Evolutionary conservation across 2,329 filamentous ascomycete genomes (phyloP).

Genomic region (Sphaerulina populicola): DNA sequence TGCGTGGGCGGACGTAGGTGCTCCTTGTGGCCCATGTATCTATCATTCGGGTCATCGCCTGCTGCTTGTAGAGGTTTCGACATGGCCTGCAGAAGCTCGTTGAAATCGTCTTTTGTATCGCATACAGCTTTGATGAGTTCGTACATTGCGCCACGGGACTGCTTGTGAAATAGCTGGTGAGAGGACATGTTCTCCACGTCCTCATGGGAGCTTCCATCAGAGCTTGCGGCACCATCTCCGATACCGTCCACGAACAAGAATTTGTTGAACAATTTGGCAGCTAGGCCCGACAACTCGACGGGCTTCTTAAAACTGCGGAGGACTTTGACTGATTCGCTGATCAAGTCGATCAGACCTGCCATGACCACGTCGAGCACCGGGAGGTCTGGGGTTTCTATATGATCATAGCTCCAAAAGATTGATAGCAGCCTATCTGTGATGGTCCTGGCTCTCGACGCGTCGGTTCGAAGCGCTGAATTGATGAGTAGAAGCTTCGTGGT

Average conservation of each 20-base stretch:
- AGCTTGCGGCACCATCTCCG: not conserved
- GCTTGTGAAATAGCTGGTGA: constrained; percentile 4
- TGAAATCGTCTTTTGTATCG: constrained; percentile 16
- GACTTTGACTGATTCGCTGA: constrained; percentile 30
- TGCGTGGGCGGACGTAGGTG: constrained; percentile 33
- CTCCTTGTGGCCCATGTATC: constrained; percentile 32
- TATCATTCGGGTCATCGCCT: constrained; percentile 4
- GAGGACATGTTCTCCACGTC: not conserved
- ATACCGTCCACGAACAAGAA: constrained; percentile 25
- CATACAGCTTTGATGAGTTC: constrained; percentile 22
- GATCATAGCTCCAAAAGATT: constrained; percentile 19
- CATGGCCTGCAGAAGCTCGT: constrained; percentile 11
- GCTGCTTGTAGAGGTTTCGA: constrained; percentile 9
- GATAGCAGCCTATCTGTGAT: constrained; percentile 16
- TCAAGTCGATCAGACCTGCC: constrained; percentile 34
- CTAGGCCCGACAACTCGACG: constrained; percentile 20
- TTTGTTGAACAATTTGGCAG: constrained; percentile 20
- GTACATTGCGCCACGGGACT: constrained; percentile 20
- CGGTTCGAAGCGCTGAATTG: constrained; percentile 10
- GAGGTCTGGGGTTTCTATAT: constrained; percentile 22
- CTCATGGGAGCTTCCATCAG: not conserved
- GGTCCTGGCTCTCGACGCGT: constrained; percentile 20
- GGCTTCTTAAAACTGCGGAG: constrained; percentile 29
- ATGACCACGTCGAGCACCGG: constrained; percentile 22
- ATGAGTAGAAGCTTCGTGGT: constrained; percentile 14